Percentiles rank a stretch among this genome's conserved stretches.
Evolutionary conservation across 306 rosid genomes (phyloP).

Genomic region (Glycine tomentella): DNA sequence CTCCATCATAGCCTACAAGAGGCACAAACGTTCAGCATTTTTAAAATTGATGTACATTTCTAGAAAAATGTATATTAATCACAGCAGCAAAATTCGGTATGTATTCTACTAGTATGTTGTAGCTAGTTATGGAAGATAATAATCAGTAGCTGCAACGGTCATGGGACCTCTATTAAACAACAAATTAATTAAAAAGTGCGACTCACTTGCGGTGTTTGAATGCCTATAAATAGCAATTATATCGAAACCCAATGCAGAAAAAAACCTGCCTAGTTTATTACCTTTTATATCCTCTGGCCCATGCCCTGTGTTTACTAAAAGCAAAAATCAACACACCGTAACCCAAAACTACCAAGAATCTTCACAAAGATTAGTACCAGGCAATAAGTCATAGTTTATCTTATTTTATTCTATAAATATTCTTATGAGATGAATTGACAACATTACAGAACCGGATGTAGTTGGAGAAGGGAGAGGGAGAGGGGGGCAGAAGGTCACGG

Average conservation of each 20-base stretch:
- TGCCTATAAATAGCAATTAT: background rate
- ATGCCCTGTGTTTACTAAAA: background rate
- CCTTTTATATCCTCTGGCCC: background rate
- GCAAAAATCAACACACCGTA: background rate
- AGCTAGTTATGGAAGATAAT: constrained; percentile 17
- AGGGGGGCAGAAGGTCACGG: too few species aligned
- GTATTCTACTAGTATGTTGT: background rate
- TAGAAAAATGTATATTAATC: constrained; percentile 9
- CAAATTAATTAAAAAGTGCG: background rate
- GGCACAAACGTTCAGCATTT: constrained; percentile 41
- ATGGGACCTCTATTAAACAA: background rate
- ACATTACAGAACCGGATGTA: background rate
- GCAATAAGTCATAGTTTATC: background rate
- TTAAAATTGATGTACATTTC: background rate
- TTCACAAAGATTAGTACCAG: background rate
- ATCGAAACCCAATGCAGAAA: background rate
- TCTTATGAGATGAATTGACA: constrained; percentile 6
- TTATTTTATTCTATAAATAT: constrained; percentile 20
- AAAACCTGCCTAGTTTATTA: background rate
- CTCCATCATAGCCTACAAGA: constrained; percentile 78
- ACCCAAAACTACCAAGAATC: background rate
- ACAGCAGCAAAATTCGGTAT: constrained; percentile 4
- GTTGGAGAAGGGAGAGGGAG: too few species aligned
- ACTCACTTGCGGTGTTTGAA: background rate
- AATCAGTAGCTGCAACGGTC: constrained; percentile 8